Evolutionary conservation across 1,284 basidiomycete species (phyloP).

Genomic region (Puccinia brachypodii): DNA sequence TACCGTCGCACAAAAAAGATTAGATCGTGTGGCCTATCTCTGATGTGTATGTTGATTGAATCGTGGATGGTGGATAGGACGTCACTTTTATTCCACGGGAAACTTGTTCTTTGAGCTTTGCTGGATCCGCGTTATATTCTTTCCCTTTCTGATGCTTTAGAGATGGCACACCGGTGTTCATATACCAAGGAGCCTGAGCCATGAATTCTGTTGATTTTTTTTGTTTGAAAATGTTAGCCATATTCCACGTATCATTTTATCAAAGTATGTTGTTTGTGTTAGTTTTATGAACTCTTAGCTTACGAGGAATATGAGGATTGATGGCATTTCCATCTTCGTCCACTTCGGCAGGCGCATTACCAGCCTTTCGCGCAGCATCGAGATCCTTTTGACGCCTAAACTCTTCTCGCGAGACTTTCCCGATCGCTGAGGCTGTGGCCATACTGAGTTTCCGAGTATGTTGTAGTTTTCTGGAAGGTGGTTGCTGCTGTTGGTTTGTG

Average conservation of each 20-base stretch:
- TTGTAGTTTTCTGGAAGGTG: no score
- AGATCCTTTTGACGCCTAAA: constrained; percentile 92
- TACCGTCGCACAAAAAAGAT: no score
- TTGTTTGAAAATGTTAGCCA: constrained; percentile 38
- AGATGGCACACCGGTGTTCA: constrained; percentile 84
- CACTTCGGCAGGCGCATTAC: constrained; percentile 89
- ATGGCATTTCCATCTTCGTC: constrained; percentile 92
- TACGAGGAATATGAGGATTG: constrained; percentile 97
- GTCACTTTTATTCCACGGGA: constrained; percentile 75
- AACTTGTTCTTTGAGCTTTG: constrained; percentile 86
- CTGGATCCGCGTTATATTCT: constrained; percentile 66
- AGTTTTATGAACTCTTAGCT: constrained; percentile 57
- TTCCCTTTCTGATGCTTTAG: constrained; percentile 76
- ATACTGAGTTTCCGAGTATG: constrained; percentile 37
- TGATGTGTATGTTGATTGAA: not conserved
- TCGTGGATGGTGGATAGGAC: not conserved
- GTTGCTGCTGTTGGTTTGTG: no score
- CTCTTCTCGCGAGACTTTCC: constrained; percentile 88
- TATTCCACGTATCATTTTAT: no score
- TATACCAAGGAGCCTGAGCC: constrained; percentile 93
- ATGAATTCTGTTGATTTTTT: constrained; percentile 70
- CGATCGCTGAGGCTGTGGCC: constrained; percentile 61
- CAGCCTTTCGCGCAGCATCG: constrained; percentile 88
- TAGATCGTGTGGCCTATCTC: not conserved
- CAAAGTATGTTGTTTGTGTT: no score